A percentile compares a stretch with the other conserved stretches of the same genome.
These are phyloP conservation scores for Theobroma cacao DNA, from an alignment of 345 rosid species.

Conservation along the genomic window DNA sequence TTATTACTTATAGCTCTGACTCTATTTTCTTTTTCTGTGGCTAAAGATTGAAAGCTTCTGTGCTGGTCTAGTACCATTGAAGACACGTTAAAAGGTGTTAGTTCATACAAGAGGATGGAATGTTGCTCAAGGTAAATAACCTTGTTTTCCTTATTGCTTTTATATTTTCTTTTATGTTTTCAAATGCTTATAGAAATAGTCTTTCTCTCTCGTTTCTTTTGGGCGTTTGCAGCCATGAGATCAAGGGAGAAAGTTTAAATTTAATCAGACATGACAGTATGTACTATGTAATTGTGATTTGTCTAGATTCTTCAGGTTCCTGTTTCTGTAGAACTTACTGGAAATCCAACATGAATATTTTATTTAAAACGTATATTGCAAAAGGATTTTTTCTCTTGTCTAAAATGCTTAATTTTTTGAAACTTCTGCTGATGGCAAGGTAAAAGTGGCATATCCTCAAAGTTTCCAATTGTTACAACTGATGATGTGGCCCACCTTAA, in stretches of 20 bases:
- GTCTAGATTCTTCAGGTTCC: neutral
- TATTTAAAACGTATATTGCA: neutral
- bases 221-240: neutral
- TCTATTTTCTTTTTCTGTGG: neutral
- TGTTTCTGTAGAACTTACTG: neutral
- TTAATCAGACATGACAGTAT: neutral
- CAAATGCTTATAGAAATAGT: neutral
- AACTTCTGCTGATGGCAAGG: neutral
- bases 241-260: neutral
- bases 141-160: neutral
- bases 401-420: neutral
- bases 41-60: neutral
- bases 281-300: neutral
- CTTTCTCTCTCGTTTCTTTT: neutral
- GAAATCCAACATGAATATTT: conserved; percentile 4
- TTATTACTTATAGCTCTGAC: neutral
- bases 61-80: neutral
- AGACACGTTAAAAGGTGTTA: neutral
- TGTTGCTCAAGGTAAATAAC: neutral
- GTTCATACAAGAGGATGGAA: neutral
- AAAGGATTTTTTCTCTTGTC: neutral
- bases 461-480: neutral
- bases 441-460: neutral
- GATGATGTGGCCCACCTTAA: neutral
- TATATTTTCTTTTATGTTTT: conserved; percentile 1